phyloP scores from a whole-genome alignment of 495 filamentous ascomycete genomes.

The Lasiosphaeris hirsuta region DNA sequence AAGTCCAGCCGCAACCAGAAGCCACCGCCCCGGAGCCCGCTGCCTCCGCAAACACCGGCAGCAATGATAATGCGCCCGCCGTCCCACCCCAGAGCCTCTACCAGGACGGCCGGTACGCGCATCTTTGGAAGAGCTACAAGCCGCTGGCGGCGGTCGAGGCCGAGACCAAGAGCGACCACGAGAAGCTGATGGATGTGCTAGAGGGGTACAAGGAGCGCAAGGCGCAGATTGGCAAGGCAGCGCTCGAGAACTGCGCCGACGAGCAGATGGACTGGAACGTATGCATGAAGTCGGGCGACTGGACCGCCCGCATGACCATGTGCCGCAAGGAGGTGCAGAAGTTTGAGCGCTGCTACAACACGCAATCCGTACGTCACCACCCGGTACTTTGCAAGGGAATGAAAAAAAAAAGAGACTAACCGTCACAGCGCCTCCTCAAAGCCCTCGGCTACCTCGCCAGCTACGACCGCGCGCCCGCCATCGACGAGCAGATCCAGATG shows the following conservation, averaged over 20 bases:
- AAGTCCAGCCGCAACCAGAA: constrained; percentile 6
- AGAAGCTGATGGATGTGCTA: constrained; percentile 70
- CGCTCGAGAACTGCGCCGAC: constrained; percentile 88
- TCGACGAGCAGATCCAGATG: constrained; percentile 92
- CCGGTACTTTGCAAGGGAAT: too few relatives aligned
- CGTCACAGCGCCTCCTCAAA: constrained; percentile 72
- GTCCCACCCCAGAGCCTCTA: constrained; percentile 43
- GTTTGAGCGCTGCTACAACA: constrained; percentile 77
- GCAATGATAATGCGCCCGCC: background rate
- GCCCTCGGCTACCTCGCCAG: constrained; percentile 82
- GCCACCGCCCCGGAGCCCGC: too few relatives aligned
- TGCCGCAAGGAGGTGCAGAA: constrained; percentile 66
- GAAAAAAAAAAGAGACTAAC: too few relatives aligned
- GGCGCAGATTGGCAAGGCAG: constrained; percentile 70
- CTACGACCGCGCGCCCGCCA: constrained; percentile 57
- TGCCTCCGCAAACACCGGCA: constrained; percentile 1
- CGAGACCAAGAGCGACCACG: constrained; percentile 63
- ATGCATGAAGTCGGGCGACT: constrained; percentile 69
- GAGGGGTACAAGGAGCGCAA: constrained; percentile 81
- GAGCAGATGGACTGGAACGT: constrained; percentile 72
- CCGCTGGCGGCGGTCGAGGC: constrained; percentile 61
- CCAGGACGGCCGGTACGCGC: constrained; percentile 84
- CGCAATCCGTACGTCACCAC: constrained; percentile 66
- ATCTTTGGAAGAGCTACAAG: constrained; percentile 88
- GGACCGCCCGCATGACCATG: constrained; percentile 60